Evolutionary conservation across 805 yeast species (phyloP), one percentile per base, ranked within the genome.

Genomic region (Pichia membranifaciens): DNA sequence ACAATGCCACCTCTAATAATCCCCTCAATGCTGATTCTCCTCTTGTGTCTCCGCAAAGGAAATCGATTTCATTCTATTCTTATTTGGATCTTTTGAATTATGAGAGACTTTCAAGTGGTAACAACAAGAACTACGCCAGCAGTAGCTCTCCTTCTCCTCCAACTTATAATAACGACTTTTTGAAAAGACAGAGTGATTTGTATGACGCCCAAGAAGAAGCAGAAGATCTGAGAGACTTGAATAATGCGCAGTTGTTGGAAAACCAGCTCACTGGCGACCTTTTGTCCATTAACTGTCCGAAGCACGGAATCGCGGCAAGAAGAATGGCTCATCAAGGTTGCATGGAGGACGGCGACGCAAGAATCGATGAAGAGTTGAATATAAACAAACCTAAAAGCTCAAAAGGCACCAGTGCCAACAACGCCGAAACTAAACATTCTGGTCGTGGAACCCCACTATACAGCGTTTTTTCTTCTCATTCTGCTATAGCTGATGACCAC

Each of bases 21-120:
- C 17, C 21, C 18, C 29, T n/a, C 16, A 41, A 37, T 22, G n/a
- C 17, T 18, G 31, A 33, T 31, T 35, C 40, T 20, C 39, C 34
- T 20, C 20, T 35, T 20, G 15, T 23, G 31, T 41, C 17, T 16
- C 50, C 5, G 35, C 46, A 16, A 4, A 53, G 65, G n/a, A 58
- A 59, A 40, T 56, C 64, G 4, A 56, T 66, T 28, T 56, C 63
- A 17, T 66, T 64, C 50, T 64, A 60, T 51, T 62, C 70, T 2
- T 66, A 56, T 37, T 57, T 62, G 3, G 69, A 65, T 38, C 47
- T 64, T 23, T 56, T 64, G 28, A 59, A 58, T 41, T 59, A 51
- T 43, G 68, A 64, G 43, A 44, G 60, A 36, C 23, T 44, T 39
- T 40, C 53, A 7, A 45, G 46, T n/a, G 12, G 23, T 3, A 37